Evolutionary conservation across 306 rosid genomes (phyloP), one percentile per base, ranked within the genome.

Genomic region (Dryas alaskensis): DNA sequence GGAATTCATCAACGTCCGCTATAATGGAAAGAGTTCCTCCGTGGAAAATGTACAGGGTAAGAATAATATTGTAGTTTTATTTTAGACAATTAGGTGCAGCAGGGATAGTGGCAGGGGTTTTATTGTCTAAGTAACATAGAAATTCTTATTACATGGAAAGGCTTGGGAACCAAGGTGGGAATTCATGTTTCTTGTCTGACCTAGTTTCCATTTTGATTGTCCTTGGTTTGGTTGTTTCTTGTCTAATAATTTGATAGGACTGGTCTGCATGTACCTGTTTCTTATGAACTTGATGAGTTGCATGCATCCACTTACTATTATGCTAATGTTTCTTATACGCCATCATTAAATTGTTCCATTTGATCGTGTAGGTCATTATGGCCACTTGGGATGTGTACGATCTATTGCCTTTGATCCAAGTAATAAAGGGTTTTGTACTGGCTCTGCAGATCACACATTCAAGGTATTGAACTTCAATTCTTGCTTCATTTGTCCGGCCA

Each of bases 381-480:
- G 99, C 76, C 99, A 94, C 90, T 88, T 92, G 77, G 99, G 99
- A 73, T 94, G 99, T 97, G 99, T 94, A 83, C 88, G 99, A 79
- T 90, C 96, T 16, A 27, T 94, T 83, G 99, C 99, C 62, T 87
- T 94, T 86, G 99, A 94, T 85, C 99, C 90, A 75, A 92, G 99
- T 81, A 94, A 94, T 65, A 85, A 91, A 27, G 92, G 99, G 97
- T 94, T 94, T 86, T 88, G 95, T 77, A 94, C 99, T 72, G 99
- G 99, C 67, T 94, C 99, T 53, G 99, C 99, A 19, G 99, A 94
- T 82, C 92, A 97, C 9, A 94, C 99, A 53, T 92, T 94, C 84
- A 94, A 94, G 99, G 99, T 92, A 88, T 69, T 69, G 61, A 52
- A 72, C 59, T 79, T 74, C 70, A 57, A 19, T 19, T 19, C 19